Percentiles rank a stretch among this genome's conserved stretches.
These are phyloP conservation scores for Mycena vitilis DNA, from an alignment of 768 basidiomycete species.

Conservation along the genomic window DNA sequence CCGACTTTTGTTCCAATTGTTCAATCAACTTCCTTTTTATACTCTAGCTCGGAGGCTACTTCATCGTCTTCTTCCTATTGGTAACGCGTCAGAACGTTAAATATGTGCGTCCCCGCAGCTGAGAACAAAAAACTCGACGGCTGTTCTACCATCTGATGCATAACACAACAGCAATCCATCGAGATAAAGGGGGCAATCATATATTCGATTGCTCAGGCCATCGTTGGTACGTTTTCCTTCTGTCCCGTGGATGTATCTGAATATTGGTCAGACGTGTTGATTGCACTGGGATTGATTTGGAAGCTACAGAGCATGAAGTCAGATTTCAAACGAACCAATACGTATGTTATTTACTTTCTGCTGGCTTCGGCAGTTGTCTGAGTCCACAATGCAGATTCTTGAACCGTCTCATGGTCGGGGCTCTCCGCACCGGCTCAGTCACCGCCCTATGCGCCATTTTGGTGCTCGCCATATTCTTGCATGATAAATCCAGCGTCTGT, in stretches of 20 bases:
- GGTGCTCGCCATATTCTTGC: slow-evolving; percentile 1
- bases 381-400: slow-evolving; percentile 3
- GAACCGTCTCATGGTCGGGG: slow-evolving; percentile 6
- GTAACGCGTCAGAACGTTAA: too few relatives aligned
- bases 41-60: neutral
- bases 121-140: too few relatives aligned
- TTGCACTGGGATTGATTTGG: slow-evolving; percentile 9
- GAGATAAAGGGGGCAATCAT: too few relatives aligned
- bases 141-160: too few relatives aligned
- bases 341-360: neutral
- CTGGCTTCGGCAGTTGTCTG: too few relatives aligned
- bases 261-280: neutral
- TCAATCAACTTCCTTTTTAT: too few relatives aligned
- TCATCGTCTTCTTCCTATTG: too few relatives aligned
- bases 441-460: slow-evolving; percentile 9
- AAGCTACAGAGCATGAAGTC: slow-evolving; percentile 12
- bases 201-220: too few relatives aligned
- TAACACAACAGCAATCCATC: too few relatives aligned
- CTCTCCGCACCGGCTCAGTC: slow-evolving; percentile 1
- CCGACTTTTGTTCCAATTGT: too few relatives aligned
- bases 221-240: too few relatives aligned
- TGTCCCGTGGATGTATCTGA: neutral
- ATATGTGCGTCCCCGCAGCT: too few relatives aligned
- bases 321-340: slow-evolving; percentile 2
- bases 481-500: slow-evolving; percentile 12